Evolutionary conservation across 1,284 basidiomycete genomes (phyloP), one percentile per base, ranked within the genome.

Genomic region (Serendipita sp.): DNA sequence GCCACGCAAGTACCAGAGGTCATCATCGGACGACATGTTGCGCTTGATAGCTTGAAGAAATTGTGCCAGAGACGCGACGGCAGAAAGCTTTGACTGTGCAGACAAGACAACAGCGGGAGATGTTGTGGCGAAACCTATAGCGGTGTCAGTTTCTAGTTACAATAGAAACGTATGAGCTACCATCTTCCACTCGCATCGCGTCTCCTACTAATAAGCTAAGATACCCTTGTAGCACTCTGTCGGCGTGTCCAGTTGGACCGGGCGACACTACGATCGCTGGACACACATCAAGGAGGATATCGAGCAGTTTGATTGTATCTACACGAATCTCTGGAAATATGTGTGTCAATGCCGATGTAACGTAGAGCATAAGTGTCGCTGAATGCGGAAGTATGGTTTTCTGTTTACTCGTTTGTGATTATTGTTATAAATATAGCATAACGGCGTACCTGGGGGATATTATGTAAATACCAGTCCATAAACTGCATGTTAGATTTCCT

Each of bases 241-340:
- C 76, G 44, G 85, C 86, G 68, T 85, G 82, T 17, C 75, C 64
- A 61, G 49, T 60, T 32, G 61, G 55, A 2, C 64, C 64, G 44
- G 42, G 61, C 60, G 49, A 41, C 29, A 29, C 71, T 74, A 26
- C 70, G 72, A 79, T 75, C 13, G 78, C 76, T 1, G 93, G 91
- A 2, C 89, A 81, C 60, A 79, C 71, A 41, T 88, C 84, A 2
- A 98, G 78, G 41, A 93, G 79, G 13, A 96, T 72, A 69, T 91
- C 82, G 60, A 99, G 74, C 66, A 94, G 82, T 30, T 84, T 83
- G 66, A 95, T 79, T 0, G 93, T 92, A 70, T 98, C 95, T 50
- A 97, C 79, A 6, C 93, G 81, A 64, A 98, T 90, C 69, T 94
- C 91, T 6, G 93, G 92, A 72, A 93, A 95, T 64, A 99, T 96